Conservation (phyloP, 345 rosid species). For the Jatropha curcas region DNA sequence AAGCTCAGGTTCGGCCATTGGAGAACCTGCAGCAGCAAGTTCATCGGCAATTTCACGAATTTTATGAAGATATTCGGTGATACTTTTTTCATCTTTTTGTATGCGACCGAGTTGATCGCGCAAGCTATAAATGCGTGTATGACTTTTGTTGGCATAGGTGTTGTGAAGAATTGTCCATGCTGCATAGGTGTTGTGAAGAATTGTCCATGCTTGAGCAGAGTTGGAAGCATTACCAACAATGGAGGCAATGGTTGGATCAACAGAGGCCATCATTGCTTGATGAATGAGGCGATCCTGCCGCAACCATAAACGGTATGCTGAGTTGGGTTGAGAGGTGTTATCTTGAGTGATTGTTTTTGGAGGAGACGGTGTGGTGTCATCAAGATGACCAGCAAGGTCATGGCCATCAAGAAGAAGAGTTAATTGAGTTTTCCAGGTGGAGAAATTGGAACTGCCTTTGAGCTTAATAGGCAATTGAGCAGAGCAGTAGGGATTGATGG, state of each 20-base stretch:
- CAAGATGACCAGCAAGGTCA: not conserved
- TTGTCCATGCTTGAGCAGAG: not conserved
- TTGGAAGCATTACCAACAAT: not conserved
- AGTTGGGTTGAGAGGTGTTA: not conserved
- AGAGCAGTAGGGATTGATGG: not conserved
- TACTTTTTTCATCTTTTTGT: not conserved
- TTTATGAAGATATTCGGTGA: not conserved
- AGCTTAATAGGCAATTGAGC: not conserved
- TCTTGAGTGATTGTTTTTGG: not conserved
- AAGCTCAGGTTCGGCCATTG: not conserved
- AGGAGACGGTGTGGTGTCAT: not conserved
- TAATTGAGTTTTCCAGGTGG: not conserved
- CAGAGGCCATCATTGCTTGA: too few species aligned
- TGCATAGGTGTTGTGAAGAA: too few species aligned
- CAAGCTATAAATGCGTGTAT: not conserved
- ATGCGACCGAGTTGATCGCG: not conserved
- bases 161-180: not conserved
- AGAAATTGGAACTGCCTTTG: not conserved
- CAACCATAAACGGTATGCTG: not conserved
- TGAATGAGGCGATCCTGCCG: not conserved
- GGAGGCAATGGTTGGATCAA: not conserved
- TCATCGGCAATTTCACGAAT: not conserved
- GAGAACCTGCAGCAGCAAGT: not conserved
- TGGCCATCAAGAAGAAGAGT: not conserved
- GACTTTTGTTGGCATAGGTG: not conserved